Conservation (phyloP, 2,329 filamentous ascomycete species). For the Claviceps spartinae region DNA sequence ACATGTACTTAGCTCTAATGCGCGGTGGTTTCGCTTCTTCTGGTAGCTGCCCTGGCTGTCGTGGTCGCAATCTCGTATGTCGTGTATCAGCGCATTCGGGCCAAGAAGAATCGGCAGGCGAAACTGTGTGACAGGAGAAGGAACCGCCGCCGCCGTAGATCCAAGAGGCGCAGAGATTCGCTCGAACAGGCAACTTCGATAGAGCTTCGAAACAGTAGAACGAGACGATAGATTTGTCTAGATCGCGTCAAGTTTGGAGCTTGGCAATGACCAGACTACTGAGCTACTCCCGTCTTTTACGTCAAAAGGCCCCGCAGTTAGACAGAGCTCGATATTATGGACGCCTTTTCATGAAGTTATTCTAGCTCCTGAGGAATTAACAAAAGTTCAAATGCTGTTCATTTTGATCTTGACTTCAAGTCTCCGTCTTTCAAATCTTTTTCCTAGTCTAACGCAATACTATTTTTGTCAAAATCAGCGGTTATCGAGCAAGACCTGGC, state of each 20-base stretch:
- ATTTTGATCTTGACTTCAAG: too few relatives aligned
- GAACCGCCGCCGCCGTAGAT: background rate
- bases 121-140: background rate
- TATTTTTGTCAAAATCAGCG: too few relatives aligned
- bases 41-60: constrained; percentile 1
- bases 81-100: background rate
- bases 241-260: background rate
- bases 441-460: too few relatives aligned
- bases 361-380: too few relatives aligned
- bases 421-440: too few relatives aligned
- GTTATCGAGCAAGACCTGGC: too few relatives aligned
- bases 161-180: background rate
- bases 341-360: too few relatives aligned
- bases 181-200: background rate
- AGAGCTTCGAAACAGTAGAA: background rate
- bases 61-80: background rate
- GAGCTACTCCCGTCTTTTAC: too few relatives aligned
- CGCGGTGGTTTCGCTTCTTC: background rate
- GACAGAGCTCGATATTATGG: too few relatives aligned
- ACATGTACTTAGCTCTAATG: background rate
- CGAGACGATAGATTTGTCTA: background rate
- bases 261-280: too few relatives aligned
- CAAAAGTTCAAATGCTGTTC: too few relatives aligned
- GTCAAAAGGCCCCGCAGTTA: too few relatives aligned
- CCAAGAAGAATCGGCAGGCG: background rate